Evolutionary conservation across 2,329 filamentous ascomycete genomes (phyloP).

Genomic region (Phyllosticta citrichinensis): DNA sequence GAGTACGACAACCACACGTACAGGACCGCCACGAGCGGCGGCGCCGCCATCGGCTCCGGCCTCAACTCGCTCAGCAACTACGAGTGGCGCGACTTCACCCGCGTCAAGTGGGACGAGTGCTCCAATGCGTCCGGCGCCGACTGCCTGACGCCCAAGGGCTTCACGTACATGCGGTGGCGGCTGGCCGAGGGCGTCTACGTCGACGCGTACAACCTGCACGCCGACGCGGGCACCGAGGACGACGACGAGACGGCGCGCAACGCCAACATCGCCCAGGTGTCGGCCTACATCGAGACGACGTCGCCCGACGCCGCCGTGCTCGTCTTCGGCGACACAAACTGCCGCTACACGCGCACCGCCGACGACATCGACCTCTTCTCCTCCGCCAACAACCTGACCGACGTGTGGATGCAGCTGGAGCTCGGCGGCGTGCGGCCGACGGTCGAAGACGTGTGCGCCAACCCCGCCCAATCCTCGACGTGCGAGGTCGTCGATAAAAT

Average conservation of each 20-base stretch:
- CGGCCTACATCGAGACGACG: conserved; percentile 45
- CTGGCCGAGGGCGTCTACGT: conserved; percentile 46
- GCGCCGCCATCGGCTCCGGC: conserved; percentile 52
- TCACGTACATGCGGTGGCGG: conserved; percentile 53
- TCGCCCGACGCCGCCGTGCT: conserved; percentile 53
- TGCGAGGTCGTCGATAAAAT: conserved; percentile 62
- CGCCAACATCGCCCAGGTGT: conserved; percentile 50
- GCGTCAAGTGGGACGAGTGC: conserved; percentile 51
- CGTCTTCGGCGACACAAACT: conserved; percentile 56
- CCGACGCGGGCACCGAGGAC: conserved; percentile 50
- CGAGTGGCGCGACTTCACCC: conserved; percentile 45
- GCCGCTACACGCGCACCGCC: conserved; percentile 48
- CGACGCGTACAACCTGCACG: conserved; percentile 57
- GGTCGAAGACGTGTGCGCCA: conserved; percentile 40
- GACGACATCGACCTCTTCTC: conserved; percentile 45
- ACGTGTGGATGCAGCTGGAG: conserved; percentile 51
- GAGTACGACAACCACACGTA: conserved; percentile 48
- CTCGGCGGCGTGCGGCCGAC: conserved; percentile 16
- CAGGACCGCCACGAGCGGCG: conserved; percentile 56
- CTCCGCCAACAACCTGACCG: conserved; percentile 43
- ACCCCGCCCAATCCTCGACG: conserved; percentile 42
- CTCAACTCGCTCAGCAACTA: conserved; percentile 55
- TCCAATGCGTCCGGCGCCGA: conserved; percentile 44
- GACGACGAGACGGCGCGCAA: conserved; percentile 48
- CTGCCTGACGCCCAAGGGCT: conserved; percentile 60